Base-by-base conservation (phyloP, 805 yeast species). In the Pichia ethanolica region DNA sequence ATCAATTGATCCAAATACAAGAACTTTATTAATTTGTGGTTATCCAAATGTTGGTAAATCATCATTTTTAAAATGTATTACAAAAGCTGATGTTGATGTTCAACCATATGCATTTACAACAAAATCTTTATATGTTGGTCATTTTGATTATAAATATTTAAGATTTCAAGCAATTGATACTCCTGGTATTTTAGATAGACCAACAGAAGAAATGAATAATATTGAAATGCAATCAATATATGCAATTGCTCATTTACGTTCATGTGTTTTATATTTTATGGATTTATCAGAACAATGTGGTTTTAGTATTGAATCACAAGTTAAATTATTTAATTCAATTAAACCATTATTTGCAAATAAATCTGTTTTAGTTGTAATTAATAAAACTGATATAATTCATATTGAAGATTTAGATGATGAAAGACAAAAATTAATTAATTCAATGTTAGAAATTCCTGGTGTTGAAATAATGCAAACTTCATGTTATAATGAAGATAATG, bases 91-190 rank as follows among this genome's bases (percentile, higher is more conserved):
- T 62, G 99, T 93, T 52, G 99, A 93, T 66, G 99, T 93, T 53
- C 99, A 93, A 71, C 99, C 99, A 39, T 93, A 93, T 70, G 99
- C 99, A 35, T 93, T 93, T 82, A 93, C 99, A 59, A 93, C 99
- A 53, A 93, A 93, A 73, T 87, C 97, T 34, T 74, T 93, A 61
- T 93, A 89, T 62, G 99, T 93, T 51, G 99, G 99, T 59, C 99
- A 93, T 73, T 93, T 93, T 67, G 99, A 93, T 73, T 93, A 93
- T 75, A 93, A 93, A 73, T 95, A 93, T 70, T 75, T 93, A 64
- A 79, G 99, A 64, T 93, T 93, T 75, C 99, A 93, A 75, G 99
- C 98, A 49, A 93, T 93, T 65, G 99, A 93, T 71, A 93, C 99
- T 37, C 99, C 99, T 35, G 99, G 99, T 75, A 90, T 93, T 62